Base-by-base conservation (phyloP, 306 rosid genomes). In the Acacia acuminata region DNA sequence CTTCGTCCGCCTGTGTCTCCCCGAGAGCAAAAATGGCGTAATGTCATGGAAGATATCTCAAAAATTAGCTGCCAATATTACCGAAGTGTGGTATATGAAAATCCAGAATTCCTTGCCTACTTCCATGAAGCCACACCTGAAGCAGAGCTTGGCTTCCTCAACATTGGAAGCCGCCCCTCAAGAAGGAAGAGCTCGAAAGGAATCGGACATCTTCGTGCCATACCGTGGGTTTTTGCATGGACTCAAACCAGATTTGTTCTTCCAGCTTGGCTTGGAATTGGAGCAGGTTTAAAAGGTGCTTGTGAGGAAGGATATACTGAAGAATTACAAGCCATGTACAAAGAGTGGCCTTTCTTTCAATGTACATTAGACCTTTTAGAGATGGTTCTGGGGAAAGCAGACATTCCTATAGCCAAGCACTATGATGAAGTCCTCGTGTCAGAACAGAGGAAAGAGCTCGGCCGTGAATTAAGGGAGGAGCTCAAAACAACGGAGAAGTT, bases 151-250 rank as follows among this genome's bases (percentile, higher is more conserved):
- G 98, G 97, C 74, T 94, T 83, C 92, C 98, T 93, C 45, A 94
- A 94, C 90, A 94, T 94, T 65, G 98, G 98, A 69, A 93, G 98
- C 86, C 97, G 97, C 53, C 98, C 97, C 19, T 73, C 97, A 5
- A 92, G 97, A 82, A 89, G 97, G 88, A 94, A 93, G 87, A 76
- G 77, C 88, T 68, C 95, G 0, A 84, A 50, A 22, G 98, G 95
- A 82, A 94, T 94, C 0, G 98, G 97, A 38, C 90, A 94, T 83
- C 97, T 94, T 51, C 97, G 97, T 4, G 98, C 98, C 10, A 94
- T 94, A 50, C 98, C 98, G 0, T 94, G 98, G 97, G 77, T 93
- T n/a, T 94, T 94, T 80, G 97, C 98, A 3, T 94, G 98, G 98
- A 94, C 98, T 40, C 97, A 94, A 85, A 94, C 97, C 72, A 87